phyloP scores from a whole-genome alignment of 129 eudicot genomes.

The Apium graveolens region DNA sequence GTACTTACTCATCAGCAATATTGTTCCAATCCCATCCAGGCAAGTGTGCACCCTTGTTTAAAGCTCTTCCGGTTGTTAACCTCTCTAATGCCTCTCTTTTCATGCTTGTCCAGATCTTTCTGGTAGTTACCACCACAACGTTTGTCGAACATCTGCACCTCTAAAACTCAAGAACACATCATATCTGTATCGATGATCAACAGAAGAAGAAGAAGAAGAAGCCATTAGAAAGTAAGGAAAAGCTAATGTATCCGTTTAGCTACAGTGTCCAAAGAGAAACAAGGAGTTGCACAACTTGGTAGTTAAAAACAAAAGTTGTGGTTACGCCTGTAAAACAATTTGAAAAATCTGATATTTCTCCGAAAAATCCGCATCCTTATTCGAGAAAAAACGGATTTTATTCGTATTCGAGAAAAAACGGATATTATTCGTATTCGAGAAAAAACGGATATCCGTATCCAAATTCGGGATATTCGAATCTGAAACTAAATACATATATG shows the following conservation, averaged over 20 bases:
- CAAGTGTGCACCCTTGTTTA: background rate
- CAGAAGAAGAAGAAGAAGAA: background rate
- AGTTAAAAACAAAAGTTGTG: no score
- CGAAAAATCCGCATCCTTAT: no score
- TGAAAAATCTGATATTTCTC: no score
- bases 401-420: no score
- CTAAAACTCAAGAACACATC: conserved; percentile 13
- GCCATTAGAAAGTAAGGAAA: background rate
- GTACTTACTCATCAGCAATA: background rate
- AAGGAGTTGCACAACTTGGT: no score
- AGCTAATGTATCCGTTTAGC: background rate
- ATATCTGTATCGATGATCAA: background rate
- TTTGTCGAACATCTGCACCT: background rate
- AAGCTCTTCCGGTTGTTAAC: background rate
- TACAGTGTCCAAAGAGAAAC: background rate
- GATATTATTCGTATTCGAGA: no score
- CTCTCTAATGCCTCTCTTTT: background rate
- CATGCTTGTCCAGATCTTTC: background rate
- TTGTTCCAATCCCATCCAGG: background rate
- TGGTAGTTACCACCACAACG: background rate
- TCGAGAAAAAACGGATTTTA: no score
- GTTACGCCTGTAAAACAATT: no score
- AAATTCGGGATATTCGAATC: no score
- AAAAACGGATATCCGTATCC: no score
- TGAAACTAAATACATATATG: no score